phyloP scores from a whole-genome alignment of 2,329 filamentous ascomycete genomes.

The Trichophyton simii region DNA sequence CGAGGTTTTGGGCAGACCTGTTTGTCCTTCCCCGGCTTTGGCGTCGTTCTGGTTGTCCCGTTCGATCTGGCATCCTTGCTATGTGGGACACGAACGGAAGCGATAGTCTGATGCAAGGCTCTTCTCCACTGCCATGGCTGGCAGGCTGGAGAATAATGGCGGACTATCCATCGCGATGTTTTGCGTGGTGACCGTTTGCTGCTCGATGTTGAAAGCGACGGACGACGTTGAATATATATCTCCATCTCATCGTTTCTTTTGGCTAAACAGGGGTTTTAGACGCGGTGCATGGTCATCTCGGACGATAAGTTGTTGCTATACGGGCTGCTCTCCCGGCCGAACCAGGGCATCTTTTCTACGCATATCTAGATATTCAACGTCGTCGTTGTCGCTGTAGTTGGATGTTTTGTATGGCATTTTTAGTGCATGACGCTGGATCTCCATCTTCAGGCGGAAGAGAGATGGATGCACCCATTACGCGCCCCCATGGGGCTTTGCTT shows the following conservation, averaged over 20 bases:
- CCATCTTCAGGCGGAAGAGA: not conserved
- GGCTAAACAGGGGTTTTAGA: not conserved
- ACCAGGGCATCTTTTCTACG: not conserved
- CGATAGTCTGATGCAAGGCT: not conserved
- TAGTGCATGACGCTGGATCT: not conserved
- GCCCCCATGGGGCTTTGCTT: not conserved
- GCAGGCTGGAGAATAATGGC: not conserved
- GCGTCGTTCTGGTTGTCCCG: not conserved
- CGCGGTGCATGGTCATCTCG: not conserved
- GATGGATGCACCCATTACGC: not conserved
- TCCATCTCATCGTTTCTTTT: not conserved
- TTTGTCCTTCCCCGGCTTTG: not conserved
- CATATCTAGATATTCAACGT: not conserved
- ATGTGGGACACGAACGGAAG: not conserved
- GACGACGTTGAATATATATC: not conserved
- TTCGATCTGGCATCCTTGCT: not conserved
- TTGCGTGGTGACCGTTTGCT: not conserved
- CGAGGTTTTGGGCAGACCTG: not conserved
- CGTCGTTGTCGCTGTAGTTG: not conserved
- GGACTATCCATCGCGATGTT: not conserved
- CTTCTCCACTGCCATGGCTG: not conserved
- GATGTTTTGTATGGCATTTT: not conserved
- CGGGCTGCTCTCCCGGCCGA: slow-evolving; percentile 1
- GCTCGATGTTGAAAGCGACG: no score
- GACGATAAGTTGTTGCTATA: not conserved